Conservation (phyloP, 2,329 filamentous ascomycete species). For the Fusarium transvaalense region DNA sequence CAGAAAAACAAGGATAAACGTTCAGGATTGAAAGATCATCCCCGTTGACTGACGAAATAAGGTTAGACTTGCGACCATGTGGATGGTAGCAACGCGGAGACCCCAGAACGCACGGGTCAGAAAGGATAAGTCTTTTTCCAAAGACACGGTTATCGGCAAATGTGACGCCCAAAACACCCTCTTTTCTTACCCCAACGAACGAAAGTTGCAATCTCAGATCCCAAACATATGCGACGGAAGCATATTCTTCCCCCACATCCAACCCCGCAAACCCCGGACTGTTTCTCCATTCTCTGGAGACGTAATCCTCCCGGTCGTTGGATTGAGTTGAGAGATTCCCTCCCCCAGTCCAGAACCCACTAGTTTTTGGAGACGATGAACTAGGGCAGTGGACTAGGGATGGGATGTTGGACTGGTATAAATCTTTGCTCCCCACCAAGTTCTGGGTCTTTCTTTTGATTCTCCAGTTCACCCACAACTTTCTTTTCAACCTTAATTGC, state of each 20-base stretch:
- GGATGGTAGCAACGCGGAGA: slow-evolving; percentile 22
- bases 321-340: slow-evolving; percentile 17
- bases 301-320: slow-evolving; percentile 16
- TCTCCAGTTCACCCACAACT: slow-evolving; percentile 26
- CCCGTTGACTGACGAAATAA: slow-evolving; percentile 40
- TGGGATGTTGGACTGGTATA: slow-evolving; percentile 34
- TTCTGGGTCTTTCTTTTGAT: slow-evolving; percentile 10
- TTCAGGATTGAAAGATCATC: slow-evolving; percentile 38
- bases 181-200: slow-evolving; percentile 11
- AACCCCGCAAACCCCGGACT: slow-evolving; percentile 49
- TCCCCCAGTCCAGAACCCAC: slow-evolving; percentile 11
- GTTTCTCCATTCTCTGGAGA: slow-evolving; percentile 36
- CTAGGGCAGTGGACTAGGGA: neutral
- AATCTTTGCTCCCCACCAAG: slow-evolving; percentile 40
- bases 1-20: slow-evolving; percentile 23
- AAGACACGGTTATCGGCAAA: neutral
- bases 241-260: slow-evolving; percentile 48
- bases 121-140: slow-evolving; percentile 45
- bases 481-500: slow-evolving; percentile 25
- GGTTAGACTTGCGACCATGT: slow-evolving; percentile 39
- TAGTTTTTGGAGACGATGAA: slow-evolving; percentile 23
- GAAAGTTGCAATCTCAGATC: slow-evolving; percentile 34
- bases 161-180: neutral
- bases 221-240: slow-evolving; percentile 40
- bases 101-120: neutral